Percentiles rank a stretch among this genome's conserved stretches.
Conservation (phyloP, 108 stramenopile species). For the Cyclotella cryptica region DNA sequence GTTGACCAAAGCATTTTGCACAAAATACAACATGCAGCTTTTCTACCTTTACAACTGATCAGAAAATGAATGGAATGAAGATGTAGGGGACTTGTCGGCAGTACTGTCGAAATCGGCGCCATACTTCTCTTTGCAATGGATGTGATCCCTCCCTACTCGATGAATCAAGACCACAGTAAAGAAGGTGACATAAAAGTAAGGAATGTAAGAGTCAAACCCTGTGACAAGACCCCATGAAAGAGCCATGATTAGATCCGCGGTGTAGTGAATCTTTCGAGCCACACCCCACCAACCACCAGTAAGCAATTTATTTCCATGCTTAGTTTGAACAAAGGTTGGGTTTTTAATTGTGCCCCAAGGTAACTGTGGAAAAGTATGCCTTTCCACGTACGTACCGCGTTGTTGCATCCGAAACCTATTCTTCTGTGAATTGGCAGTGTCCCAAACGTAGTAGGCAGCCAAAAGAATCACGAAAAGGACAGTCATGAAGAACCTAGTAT, state of each 20-base stretch:
- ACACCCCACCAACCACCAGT: constrained; percentile 65
- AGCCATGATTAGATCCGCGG: constrained; percentile 65
- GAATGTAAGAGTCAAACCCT: constrained; percentile 55
- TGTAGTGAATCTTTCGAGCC: constrained; percentile 64
- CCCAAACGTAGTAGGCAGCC: constrained; percentile 66
- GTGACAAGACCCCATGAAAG: constrained; percentile 62
- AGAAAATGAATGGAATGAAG: constrained; percentile 60
- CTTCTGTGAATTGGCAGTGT: constrained; percentile 71
- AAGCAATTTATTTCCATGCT: constrained; percentile 57
- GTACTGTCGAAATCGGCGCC: constrained; percentile 64
- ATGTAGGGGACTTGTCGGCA: constrained; percentile 62
- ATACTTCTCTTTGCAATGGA: constrained; percentile 62
- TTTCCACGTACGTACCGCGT: constrained; percentile 54
- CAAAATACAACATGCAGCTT: too few relatives aligned
- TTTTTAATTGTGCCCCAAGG: constrained; percentile 61
- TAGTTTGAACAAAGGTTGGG: constrained; percentile 57
- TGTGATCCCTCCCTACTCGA: constrained; percentile 60
- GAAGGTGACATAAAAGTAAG: constrained; percentile 64
- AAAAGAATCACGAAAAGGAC: constrained; percentile 45
- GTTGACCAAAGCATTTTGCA: too few relatives aligned
- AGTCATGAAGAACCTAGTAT: constrained; percentile 23
- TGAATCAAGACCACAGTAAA: constrained; percentile 61
- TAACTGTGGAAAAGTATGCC: constrained; percentile 64
- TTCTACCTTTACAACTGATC: background rate
- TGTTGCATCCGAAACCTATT: constrained; percentile 63